phyloP scores from a whole-genome alignment of 257 asterid genomes.

The Leptodermis oblonga region DNA sequence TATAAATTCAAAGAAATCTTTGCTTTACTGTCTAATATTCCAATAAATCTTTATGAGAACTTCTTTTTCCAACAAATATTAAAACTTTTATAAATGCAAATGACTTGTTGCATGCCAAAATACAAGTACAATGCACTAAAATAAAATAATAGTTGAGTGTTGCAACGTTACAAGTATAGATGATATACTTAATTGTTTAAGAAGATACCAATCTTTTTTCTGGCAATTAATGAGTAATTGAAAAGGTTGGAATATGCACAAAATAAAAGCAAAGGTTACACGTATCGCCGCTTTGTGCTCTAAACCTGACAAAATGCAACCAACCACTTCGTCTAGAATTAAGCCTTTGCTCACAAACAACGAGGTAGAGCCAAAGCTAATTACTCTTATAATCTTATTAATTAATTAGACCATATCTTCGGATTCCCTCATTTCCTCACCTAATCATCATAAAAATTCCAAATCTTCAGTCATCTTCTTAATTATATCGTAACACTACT shows the following conservation, averaged over 20 bases:
- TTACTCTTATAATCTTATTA: neutral
- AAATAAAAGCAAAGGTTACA: neutral
- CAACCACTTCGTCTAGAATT: slow-evolving; percentile 18
- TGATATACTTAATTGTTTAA: slow-evolving; percentile 1
- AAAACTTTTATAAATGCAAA: no score
- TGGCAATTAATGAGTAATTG: no score
- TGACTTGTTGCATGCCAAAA: neutral
- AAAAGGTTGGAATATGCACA: neutral
- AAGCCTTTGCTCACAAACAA: neutral
- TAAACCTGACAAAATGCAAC: slow-evolving; percentile 4
- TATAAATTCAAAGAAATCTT: no score
- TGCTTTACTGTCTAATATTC: no score
- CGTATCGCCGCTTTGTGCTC: neutral
- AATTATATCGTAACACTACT: no score
- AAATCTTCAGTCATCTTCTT: neutral
- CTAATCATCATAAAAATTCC: neutral
- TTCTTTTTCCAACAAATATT: no score
- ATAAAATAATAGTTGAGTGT: neutral
- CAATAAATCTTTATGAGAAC: no score
- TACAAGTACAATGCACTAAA: neutral
- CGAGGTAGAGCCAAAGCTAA: no score
- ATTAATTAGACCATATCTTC: slow-evolving; percentile 1
- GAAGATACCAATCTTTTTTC: slow-evolving; percentile 16
- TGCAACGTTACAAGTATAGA: no score
- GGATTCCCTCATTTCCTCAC: neutral